phyloP scores from a whole-genome alignment of 176 grass and related monocot species.

The Musa schizocarpa region DNA sequence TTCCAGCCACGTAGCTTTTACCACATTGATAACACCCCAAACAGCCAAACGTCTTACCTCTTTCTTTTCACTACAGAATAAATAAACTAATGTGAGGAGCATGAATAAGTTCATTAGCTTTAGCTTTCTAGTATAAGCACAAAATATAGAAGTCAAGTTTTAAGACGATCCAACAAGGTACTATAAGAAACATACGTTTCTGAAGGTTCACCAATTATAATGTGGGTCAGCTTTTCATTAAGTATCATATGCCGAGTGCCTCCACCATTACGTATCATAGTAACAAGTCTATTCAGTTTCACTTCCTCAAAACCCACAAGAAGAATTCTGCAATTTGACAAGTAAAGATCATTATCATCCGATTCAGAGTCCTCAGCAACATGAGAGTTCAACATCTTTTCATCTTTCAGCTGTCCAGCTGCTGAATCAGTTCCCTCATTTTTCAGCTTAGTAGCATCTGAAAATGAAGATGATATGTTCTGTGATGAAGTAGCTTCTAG shows the following conservation, averaged over 20 bases:
- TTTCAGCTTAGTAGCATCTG: slow-evolving; percentile 36
- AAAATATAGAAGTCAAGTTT: slow-evolving; percentile 7
- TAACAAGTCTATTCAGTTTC: slow-evolving; percentile 51
- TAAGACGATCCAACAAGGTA: slow-evolving; percentile 8
- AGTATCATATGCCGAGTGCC: slow-evolving; percentile 66
- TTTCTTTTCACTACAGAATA: slow-evolving; percentile 60
- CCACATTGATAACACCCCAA: slow-evolving; percentile 71
- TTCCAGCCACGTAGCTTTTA: slow-evolving; percentile 73
- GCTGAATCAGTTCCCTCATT: slow-evolving; percentile 28
- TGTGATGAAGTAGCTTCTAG: slow-evolving; percentile 49
- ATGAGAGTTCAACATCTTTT: slow-evolving; percentile 37
- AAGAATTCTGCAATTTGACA: slow-evolving; percentile 85
- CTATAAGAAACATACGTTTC: slow-evolving; percentile 66
- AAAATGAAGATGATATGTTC: slow-evolving; percentile 32
- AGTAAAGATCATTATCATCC: slow-evolving; percentile 71
- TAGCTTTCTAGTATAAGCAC: neutral
- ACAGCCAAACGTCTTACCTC: slow-evolving; percentile 67
- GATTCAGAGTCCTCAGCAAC: slow-evolving; percentile 67
- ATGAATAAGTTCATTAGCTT: slow-evolving; percentile 15
- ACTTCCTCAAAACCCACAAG: slow-evolving; percentile 80
- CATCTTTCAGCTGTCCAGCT: slow-evolving; percentile 12
- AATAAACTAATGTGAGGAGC: slow-evolving; percentile 13
- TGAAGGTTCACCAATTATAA: slow-evolving; percentile 73
- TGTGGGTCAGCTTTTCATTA: slow-evolving; percentile 86
- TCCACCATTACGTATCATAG: slow-evolving; percentile 66